These are phyloP conservation scores for Malassezia pachydermatis DNA, from an alignment of 1,284 basidiomycete genomes.

Conservation along the genomic window DNA sequence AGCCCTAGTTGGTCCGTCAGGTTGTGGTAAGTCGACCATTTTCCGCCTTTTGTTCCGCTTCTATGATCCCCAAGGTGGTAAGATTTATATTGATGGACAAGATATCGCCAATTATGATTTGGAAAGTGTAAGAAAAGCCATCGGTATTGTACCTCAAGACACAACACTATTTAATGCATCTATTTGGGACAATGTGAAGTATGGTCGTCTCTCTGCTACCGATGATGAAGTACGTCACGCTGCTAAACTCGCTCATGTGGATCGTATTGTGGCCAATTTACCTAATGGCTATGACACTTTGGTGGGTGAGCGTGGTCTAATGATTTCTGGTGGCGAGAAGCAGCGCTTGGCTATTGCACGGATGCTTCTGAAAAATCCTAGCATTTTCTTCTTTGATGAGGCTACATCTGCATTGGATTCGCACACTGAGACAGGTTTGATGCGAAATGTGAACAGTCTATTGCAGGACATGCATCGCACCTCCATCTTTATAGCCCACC, in stretches of 20 bases:
- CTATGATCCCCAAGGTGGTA: constrained; percentile 72
- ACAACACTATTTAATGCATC: constrained; percentile 93
- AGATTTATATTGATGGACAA: constrained; percentile 76
- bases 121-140: constrained; percentile 61
- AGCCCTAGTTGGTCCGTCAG: constrained; percentile 89
- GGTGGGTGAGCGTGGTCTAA: constrained; percentile 88
- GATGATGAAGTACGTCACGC: constrained; percentile 80
- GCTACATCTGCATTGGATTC: constrained; percentile 91
- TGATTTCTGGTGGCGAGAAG: constrained; percentile 98
- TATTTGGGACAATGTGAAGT: constrained; percentile 86
- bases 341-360: constrained; percentile 88
- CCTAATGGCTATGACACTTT: constrained; percentile 79
- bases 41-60: constrained; percentile 88
- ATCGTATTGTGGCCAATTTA: constrained; percentile 65
- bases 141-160: constrained; percentile 95
- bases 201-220: constrained; percentile 75
- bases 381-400: constrained; percentile 94
- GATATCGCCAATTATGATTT: constrained; percentile 67
- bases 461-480: constrained; percentile 69
- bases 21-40: constrained; percentile 95
- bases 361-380: constrained; percentile 81
- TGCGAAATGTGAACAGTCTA: constrained; percentile 79
- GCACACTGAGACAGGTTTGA: constrained; percentile 84
- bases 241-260: constrained; percentile 74
- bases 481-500: constrained; percentile 65